A percentile compares a stretch with the other conserved stretches of the same genome.
phyloP scores from a whole-genome alignment of 164 flowering plant genomes.

The grape (Vitis vinifera) region ASM3070453v1 NC_081809.1:1104501-1105000 shows the following conservation, averaged over 20 bases:
- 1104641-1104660: no score
- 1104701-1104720: conserved; percentile 13
- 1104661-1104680: neutral
- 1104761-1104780: conserved; percentile 99
- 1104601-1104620: no score
- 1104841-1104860: neutral
- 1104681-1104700: neutral
- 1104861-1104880: conserved; percentile 2
- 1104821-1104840: conserved; percentile 33
- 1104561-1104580: neutral
- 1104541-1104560: no score
- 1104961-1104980: conserved; percentile 2
- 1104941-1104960: neutral
- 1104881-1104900: conserved; percentile 14
- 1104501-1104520: no score
- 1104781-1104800: conserved; percentile 98
- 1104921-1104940: neutral
- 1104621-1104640: no score
- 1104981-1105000: conserved; percentile 94
- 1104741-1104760: conserved; percentile 79
- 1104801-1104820: conserved; percentile 89
- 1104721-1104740: conserved; percentile 95
- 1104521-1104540: no score
- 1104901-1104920: neutral
- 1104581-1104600: neutral